Conservation (phyloP, 2,329 filamentous ascomycete species). For the Penicillium nordicum region DNA sequence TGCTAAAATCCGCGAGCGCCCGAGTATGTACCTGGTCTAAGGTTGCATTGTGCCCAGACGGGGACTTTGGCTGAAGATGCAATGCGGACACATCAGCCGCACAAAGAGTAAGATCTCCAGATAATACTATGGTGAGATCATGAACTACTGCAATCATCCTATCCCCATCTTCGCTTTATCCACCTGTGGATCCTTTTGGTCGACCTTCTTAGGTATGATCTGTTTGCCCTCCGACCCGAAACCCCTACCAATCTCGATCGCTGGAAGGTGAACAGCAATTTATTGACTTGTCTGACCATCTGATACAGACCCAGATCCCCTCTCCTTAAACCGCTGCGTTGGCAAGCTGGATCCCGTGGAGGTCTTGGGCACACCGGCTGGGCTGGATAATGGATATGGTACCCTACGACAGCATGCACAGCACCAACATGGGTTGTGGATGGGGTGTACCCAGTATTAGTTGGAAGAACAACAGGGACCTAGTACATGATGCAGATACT, state of each 20-base stretch:
- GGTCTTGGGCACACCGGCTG: neutral
- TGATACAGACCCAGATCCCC: no score
- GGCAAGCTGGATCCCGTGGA: neutral
- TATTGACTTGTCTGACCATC: no score
- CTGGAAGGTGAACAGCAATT: no score
- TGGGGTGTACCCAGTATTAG: neutral
- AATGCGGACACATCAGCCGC: neutral
- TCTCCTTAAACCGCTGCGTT: no score
- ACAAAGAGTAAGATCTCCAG: neutral
- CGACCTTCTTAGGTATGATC: no score
- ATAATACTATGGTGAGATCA: neutral
- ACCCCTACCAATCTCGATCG: no score
- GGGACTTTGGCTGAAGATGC: neutral
- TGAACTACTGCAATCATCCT: neutral
- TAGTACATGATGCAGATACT: neutral
- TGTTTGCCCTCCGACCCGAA: no score
- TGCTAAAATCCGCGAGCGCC: no score
- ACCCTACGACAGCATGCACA: neutral
- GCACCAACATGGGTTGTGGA: neutral
- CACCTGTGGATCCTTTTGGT: no score
- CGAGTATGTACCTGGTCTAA: no score
- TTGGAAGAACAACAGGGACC: neutral
- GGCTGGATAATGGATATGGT: neutral
- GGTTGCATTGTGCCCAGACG: neutral
- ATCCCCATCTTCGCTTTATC: neutral